Base-by-base conservation (phyloP, 768 basidiomycete genomes). In the Kwoniella sp. region DNA sequence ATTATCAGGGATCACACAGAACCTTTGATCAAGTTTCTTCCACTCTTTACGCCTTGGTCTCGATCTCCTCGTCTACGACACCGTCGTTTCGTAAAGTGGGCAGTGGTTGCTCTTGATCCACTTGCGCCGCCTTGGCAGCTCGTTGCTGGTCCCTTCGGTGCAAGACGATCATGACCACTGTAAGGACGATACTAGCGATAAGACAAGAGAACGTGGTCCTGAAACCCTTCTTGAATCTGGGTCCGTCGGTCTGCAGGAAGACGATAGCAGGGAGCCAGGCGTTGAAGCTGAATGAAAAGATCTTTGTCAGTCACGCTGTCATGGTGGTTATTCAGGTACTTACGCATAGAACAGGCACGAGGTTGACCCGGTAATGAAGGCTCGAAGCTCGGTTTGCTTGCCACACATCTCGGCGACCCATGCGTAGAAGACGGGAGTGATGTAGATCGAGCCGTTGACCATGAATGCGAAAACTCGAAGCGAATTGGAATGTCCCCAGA, bases 221-320 rank as follows among this genome's bases (percentile, higher is more conserved):
- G 62, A 63, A 68, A 55, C 67, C 67, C 29, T 68, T 68, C 38
- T 59, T 55, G 58, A 63, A 68, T 4, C 61, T 22, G 20, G 67
- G 67, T 20, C 67, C 62, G 47, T 68, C 67, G 28, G 67, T 68
- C 29, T 68, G 67, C 13, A 58, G 56, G 67, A 68, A 68, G 30
- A 68, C 48, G 23, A 68, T 63, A 8, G 61, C 47, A 2, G 67
- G 55, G 20, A 68, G 52, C 61, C 61, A 68, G 12, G 67, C 61
- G 38, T 68, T 68, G 29, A 45, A 48, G 8, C 60, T 55, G 61
- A 11, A 34, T 23, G 12, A 15, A 30, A 20, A 29, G 17, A 26
- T 11, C 12, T 1, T 63, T 15, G n/a, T 53, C 48, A 5, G 2
- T 45, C 20, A 31, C 13, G 34, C 7, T 13, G 5, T 34, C 34